Evolutionary conservation across 164 flowering plant genomes (phyloP), one percentile per base, ranked within the genome.

Genomic region (Warburgia ugandensis): DNA sequence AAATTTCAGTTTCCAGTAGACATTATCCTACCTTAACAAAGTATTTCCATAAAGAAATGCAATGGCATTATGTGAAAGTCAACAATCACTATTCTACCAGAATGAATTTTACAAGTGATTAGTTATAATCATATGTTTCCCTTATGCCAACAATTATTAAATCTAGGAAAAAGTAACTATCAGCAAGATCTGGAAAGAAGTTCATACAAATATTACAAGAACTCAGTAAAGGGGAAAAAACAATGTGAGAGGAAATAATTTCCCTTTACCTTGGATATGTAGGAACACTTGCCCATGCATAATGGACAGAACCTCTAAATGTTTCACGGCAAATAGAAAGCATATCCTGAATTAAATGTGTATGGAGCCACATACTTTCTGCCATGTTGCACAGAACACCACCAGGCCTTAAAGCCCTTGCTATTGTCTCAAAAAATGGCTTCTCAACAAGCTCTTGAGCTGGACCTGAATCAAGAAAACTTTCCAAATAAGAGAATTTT

Each of bases 361-460:
- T 94, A 52, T 89, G 97, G 17, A 94, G 97, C 99, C 99, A 94
- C 97, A 94, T 81, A 50, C 99, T 89, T 45, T 94, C 99, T 1
- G 92, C 94, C 96, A 84, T 84, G 71, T 69, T 89, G 68, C 96
- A 89, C 43, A 89, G 86, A 19, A 94, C 96, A 57, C 99, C 99
- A 45, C 99, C 99, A 23, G 96, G 94, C 72, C 83, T 83, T 38
- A 94, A 61, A 13, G 97, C 90, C 65, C 73, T 72, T 7, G 99
- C 94, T 36, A 61, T 44, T 30, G 80, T 76, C 61, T 82, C 90
- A 58, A 94, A 94, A 65, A 94, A 94, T 38, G 97, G 99, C 61
- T 52, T 83, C 69, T 94, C 96, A 17, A 94, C 99, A 31, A 94
- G 96, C 59, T 89, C 95, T 69, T 75, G 87, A 44, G 97, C 97